Evolutionary conservation across 208 protist genomes (phyloP), one percentile per base, ranked within the genome.

Genomic region (Leishmania braziliensis): DNA sequence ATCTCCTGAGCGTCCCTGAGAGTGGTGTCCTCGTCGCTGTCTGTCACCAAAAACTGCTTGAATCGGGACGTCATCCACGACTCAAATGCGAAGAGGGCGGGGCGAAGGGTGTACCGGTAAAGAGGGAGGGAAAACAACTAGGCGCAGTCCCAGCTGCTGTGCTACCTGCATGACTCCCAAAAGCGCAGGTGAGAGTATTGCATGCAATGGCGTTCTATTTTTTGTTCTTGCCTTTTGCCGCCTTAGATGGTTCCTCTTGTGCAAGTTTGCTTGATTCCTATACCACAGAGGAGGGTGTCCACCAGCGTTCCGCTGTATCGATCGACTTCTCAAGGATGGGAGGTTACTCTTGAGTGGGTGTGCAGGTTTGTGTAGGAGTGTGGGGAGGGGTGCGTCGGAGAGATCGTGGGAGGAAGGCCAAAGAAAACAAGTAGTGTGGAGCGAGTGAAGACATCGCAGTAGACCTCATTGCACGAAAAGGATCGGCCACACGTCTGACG

Each of bases 21-120:
- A 33, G 75, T 79, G 80, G 83, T 92, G 83, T 92, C 87, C 46
- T 89, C 87, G 63, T 94, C 88, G 72, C 90, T 94, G 82, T 92
- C 88, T 16, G 68, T 83, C 43, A 93, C 82, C 66, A 88, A 54
- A 66, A 94, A 81, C 75, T 87, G 83, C 63, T 90, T 68, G 29
- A 92, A 92, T 18, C 87, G 84, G 26, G 66, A 80, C 39, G 68
- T 62, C 82, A 85, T 85, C 33, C 1, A 48, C 26, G 20, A 54
- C 14, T 10, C 53, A 6, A 63, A 29, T 65, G 10, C 23, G 29
- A 51, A 39, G 56, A 12, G 33, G 20, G 14, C 29, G 33, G 33
- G 53, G 53, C 1, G n/a, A 20, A 33, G 36, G 56, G 33, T 48
- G 12, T 26, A 1, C 8, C 23, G 53, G 9, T 14, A 39, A 26